Evolutionary conservation across 129 eudicot species (phyloP), one percentile per base, ranked within the genome.

Genomic region (Mikania micrantha): DNA sequence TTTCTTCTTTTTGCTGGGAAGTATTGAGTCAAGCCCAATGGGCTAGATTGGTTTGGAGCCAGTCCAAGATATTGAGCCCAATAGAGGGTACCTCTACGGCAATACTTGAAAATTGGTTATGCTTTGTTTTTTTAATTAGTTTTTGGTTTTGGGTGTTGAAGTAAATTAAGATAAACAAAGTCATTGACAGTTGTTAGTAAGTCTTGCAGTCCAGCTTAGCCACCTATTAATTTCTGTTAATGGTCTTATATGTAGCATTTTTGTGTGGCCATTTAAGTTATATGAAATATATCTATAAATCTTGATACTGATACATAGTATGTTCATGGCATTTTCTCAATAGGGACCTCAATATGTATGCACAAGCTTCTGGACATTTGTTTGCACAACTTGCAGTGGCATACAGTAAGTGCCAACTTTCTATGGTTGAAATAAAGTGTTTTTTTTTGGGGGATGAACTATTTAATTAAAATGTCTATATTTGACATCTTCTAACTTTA

Each of bases 311-410:
- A 64, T 41, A 39, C 50, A 24, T 41, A 27, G 59, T 53, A 61
- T 36, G 38, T 74, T 74, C 36, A 24, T 66, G 41, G 57, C 9
- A 68, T 76, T 60, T 77, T 19, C 32, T 48, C 50, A 70, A 70
- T 67, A 77, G 81, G 81, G 81, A 54, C 81, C 81, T 64, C 81
- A 77, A 58, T 77, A 77, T 70, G 81, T 77, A 34, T 77, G 81
- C 50, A 77, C 77, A 77, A 77, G 32, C 58, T 69, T 77, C 44
- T 77, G 77, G 81, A 77, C 81, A 32, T 77, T 77, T 77, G 67
- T 77, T 77, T 77, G 81, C 77, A 77, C 81, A 70, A 70, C 77
- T 40, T 77, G 81, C 61, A 77, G 81, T 71, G 81, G 81, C 67
- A 69, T 77, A 70, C 81, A 77, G 81, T 77, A 70, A 77, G 81